Base-by-base conservation (phyloP, 169 alveolate species). In the Toxoplasma gondii region DNA sequence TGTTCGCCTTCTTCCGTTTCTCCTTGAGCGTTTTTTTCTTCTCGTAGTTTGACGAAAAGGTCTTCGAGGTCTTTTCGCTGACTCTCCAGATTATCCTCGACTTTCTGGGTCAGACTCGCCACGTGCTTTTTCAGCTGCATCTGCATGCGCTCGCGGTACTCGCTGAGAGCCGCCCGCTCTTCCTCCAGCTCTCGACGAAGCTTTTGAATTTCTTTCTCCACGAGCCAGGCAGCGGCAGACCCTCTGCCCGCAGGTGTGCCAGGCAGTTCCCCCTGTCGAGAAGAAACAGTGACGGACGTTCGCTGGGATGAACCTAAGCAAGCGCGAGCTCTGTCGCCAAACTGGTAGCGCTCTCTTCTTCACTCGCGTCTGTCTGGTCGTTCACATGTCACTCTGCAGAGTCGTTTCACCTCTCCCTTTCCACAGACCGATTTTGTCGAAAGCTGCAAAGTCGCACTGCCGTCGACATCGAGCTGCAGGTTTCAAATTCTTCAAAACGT, bases 81-180 rank as follows among this genome's bases (percentile, higher is more conserved):
- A 31, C 39, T 29, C 86, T 43, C 69, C 22, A 82, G 69, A 64
- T 82, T 67, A 9, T 82, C 36, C 90, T 82, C n/a, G 38, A 82
- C 24, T 41, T 82, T 2, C 67, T 82, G 34, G 22, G 69, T 2
- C 39, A 43, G 7, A 10, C 5, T 10, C 7, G 34, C 39, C 1
- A 43, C 38, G 17, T 82, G 69, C 67, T 82, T 82, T 38, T 41
- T 82, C 38, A 82, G 64, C 90, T 82, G 69, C 67, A 82, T 41
- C 67, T 82, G 90, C 67, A 82, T 41, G 69, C 64, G 90, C 67
- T 82, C 90, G 38, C 90, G 90, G 41, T 82, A 82, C 34, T 82
- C 90, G 12, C 64, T 22, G 69, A 82, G 90, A 12, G 54, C 90
- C 67, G 38, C 64, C 67, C 53, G 29, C 39, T 82, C 90, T 41